Evolutionary conservation across 192 early-diverging fungal genomes (phyloP), one percentile per base, ranked within the genome.

Genomic region (Backusella psychrophila): DNA sequence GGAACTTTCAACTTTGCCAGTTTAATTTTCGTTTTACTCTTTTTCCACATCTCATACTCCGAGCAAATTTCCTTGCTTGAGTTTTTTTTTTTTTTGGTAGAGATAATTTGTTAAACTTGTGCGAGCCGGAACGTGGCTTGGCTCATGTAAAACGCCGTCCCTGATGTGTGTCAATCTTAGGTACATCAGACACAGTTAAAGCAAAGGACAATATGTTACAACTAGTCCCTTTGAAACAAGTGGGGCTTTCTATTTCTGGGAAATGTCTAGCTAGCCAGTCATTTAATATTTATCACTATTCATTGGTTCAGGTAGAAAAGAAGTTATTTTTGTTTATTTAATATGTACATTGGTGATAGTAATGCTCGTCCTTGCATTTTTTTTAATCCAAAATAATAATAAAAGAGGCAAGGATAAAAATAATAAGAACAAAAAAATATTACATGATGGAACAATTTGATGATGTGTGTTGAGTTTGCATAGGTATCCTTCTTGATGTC

Each of bases 11-110:
- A 19, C 70, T 71, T 49, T 41, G 26, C 26, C 70, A 31, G 26
- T 71, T 44, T 71, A 39, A 44, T 71, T 63, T 71, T 71, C 70
- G 17, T 71, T 71, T 71, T 71, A 44, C 39, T 44, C 70, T 41
- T 44, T 26, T 44, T 44, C 23, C 70, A 46, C 26, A 71, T 26
- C 38, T 71, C 44, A 71, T 23, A 71, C 70, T 71, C 70, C 70
- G 70, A 71, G 70, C 23, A 29, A 56, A 56, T 56, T 56, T 56
- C 56, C 12, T 26, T 63, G 21, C 26, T 26, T 39, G 38, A 39
- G 9, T 39, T 39, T 39, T 59, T 63, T 59, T 59, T 59, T 29
- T 59, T 59, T 14, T 23, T 63, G 14, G 23, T 12, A 6, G 15
- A 49, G 46, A 49, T 63, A 26, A 14, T 14, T 7, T 63, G 56